Conservation (phyloP, 2,329 filamentous ascomycete genomes). For the Dothistroma pini region DNA sequence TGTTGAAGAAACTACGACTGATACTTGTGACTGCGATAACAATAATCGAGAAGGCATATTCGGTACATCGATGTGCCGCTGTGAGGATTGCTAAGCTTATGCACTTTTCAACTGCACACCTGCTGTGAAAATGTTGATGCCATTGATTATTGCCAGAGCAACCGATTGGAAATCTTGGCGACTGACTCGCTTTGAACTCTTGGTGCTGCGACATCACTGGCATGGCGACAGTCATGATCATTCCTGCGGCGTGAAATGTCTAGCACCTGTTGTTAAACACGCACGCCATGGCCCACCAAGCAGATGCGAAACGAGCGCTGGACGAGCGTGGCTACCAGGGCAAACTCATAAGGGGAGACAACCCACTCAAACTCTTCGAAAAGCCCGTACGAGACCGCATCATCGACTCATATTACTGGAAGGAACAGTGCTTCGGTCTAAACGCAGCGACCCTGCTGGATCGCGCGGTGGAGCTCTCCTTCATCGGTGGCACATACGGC, state of each 20-base stretch:
- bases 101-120: not conserved
- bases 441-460: slow-evolving; percentile 80
- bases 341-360: slow-evolving; percentile 78
- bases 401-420: slow-evolving; percentile 94
- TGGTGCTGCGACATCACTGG: no score
- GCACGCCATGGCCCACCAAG: slow-evolving; percentile 58
- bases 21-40: slow-evolving; percentile 64
- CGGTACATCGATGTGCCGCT: slow-evolving; percentile 9
- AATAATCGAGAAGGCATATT: slow-evolving; percentile 15
- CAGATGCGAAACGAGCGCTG: slow-evolving; percentile 72
- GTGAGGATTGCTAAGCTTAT: slow-evolving; percentile 10
- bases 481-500: slow-evolving; percentile 85
- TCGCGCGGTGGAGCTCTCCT: slow-evolving; percentile 78
- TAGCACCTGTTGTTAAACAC: no score
- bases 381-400: slow-evolving; percentile 95
- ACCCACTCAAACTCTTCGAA: slow-evolving; percentile 93
- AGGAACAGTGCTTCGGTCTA: slow-evolving; percentile 95
- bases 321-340: slow-evolving; percentile 84
- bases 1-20: slow-evolving; percentile 60
- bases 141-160: slow-evolving; percentile 9
- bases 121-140: slow-evolving; percentile 1
- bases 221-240: no score
- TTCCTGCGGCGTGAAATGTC: no score
- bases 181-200: no score
- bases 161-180: no score